phyloP scores from a whole-genome alignment of 1,284 basidiomycete species.

The Fomitopsis betulina region DNA sequence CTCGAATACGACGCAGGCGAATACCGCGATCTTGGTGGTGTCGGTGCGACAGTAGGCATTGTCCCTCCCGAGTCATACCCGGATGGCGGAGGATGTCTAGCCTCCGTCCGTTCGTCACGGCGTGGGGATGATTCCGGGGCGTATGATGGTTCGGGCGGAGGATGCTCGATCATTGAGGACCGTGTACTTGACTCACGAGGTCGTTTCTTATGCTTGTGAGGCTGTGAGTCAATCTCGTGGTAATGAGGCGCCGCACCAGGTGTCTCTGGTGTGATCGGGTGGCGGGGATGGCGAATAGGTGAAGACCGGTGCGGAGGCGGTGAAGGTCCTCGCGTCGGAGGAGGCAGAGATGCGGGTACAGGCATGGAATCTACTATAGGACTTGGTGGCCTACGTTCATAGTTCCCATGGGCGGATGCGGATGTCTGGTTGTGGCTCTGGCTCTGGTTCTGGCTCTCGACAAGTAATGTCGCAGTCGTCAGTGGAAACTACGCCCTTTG shows the following conservation, averaged over 20 bases:
- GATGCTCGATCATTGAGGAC: neutral
- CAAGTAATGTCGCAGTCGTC: neutral
- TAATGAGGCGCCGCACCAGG: neutral
- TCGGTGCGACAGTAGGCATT: neutral
- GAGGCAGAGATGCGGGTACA: constrained; percentile 7
- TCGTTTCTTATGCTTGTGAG: neutral
- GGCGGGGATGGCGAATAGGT: neutral
- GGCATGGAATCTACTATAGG: constrained; percentile 15
- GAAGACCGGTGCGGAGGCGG: neutral
- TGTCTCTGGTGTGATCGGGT: neutral
- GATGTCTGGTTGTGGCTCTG: neutral
- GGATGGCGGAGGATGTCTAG: neutral
- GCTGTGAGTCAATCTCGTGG: neutral
- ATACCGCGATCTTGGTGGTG: neutral
- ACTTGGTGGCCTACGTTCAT: constrained; percentile 12
- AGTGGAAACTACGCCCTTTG: neutral
- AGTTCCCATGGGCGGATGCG: constrained; percentile 6
- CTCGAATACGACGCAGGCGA: neutral
- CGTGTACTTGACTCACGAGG: neutral
- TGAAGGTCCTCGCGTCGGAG: neutral
- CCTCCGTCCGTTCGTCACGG: neutral
- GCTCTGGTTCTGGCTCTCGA: neutral
- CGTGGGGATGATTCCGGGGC: neutral
- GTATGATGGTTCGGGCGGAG: neutral
- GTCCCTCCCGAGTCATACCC: neutral